Percentiles rank a stretch among this genome's conserved stretches.
Evolutionary conservation across 805 yeast species (phyloP).

Genomic region (Hanseniaspora lindneri): DNA sequence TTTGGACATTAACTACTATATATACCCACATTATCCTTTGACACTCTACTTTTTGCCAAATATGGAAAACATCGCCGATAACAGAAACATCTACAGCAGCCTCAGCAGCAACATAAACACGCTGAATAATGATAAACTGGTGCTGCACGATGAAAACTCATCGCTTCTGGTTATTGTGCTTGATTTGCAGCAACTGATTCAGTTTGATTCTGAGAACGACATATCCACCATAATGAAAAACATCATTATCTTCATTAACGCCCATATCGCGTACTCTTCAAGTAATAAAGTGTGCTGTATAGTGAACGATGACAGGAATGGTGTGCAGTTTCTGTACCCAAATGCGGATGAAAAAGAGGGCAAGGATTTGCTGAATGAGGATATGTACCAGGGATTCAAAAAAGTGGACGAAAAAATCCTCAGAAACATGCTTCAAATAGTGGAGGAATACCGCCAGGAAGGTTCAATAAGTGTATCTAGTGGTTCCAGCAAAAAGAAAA

Average conservation of each 20-base stretch:
- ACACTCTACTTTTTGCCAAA: no score
- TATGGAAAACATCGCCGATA: conserved; percentile 14
- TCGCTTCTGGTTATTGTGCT: conserved; percentile 3
- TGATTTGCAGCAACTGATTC: conserved; percentile 8
- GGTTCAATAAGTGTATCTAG: conserved; percentile 19
- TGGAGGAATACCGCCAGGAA: conserved; percentile 27
- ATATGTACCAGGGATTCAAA: conserved; percentile 78
- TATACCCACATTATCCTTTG: no score
- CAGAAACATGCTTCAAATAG: conserved; percentile 41
- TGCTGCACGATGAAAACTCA: conserved; percentile 11
- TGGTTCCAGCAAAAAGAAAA: conserved; percentile 21
- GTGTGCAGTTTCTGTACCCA: conserved; percentile 17
- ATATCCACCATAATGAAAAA: conserved; percentile 10
- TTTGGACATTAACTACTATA: no score
- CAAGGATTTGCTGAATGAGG: conserved; percentile 34
- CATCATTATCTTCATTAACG: conserved; percentile 59
- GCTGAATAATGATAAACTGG: conserved; percentile 6
- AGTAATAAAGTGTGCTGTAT: conserved; percentile 50
- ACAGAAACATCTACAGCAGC: conserved; percentile 11
- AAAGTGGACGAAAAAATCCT: conserved; percentile 65
- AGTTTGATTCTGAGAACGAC: conserved; percentile 1
- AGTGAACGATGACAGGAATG: conserved; percentile 17
- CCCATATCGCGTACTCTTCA: conserved; percentile 75
- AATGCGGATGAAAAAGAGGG: conserved; percentile 9
- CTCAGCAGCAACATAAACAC: conserved; percentile 5